Conservation (phyloP, 345 rosid genomes). For the Microcos paniculata region DNA sequence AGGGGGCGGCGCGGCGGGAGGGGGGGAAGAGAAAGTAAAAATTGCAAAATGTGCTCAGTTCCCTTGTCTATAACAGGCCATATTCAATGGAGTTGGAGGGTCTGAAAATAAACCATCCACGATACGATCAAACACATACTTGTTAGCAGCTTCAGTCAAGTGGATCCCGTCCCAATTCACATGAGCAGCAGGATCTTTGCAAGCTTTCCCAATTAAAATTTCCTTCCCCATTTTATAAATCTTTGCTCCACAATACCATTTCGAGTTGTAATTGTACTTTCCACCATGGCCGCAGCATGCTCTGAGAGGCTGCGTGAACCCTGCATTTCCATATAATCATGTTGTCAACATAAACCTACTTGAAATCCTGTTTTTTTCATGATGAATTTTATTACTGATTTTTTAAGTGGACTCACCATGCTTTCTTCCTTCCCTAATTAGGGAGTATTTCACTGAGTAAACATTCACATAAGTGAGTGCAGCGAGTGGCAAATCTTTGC, state of each 20-base stretch:
- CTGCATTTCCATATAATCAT: slow-evolving; percentile 16
- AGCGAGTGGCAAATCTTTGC: slow-evolving; percentile 54
- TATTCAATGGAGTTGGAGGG: slow-evolving; percentile 47
- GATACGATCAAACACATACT: slow-evolving; percentile 46
- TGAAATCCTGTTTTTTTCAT: background rate
- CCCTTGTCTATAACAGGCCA: slow-evolving; percentile 37
- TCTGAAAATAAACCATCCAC: slow-evolving; percentile 52
- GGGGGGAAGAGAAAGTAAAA: no score
- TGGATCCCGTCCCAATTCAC: slow-evolving; percentile 79
- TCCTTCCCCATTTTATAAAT: slow-evolving; percentile 43
- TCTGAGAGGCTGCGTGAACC: slow-evolving; percentile 57
- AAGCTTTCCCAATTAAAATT: slow-evolving; percentile 36
- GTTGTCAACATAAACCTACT: background rate
- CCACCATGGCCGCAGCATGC: slow-evolving; percentile 89
- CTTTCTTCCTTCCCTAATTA: slow-evolving; percentile 1
- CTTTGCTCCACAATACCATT: slow-evolving; percentile 46
- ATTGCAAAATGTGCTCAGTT: background rate
- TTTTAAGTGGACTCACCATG: slow-evolving; percentile 7
- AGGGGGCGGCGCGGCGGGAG: no score
- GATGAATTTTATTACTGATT: no score
- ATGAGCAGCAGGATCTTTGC: slow-evolving; percentile 41
- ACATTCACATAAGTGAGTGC: slow-evolving; percentile 63
- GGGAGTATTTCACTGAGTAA: slow-evolving; percentile 49
- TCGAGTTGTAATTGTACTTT: slow-evolving; percentile 55
- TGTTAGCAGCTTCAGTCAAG: slow-evolving; percentile 69